Evolutionary conservation across 805 yeast species (phyloP).

Genomic region (Ascoidea tarda): DNA sequence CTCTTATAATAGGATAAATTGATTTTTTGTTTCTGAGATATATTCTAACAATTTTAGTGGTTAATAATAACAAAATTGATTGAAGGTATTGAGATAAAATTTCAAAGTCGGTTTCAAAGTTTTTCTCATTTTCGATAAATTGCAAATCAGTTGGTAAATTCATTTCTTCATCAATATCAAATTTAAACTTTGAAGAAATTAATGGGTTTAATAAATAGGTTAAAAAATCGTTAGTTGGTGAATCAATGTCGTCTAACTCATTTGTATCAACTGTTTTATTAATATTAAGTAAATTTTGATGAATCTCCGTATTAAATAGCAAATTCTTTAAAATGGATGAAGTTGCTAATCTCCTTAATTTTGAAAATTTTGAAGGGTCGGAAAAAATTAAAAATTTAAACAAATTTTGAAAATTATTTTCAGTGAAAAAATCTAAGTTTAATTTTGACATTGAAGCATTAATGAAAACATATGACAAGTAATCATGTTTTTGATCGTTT

Average conservation of each 20-base stretch:
- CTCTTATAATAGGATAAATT: constrained; percentile 78
- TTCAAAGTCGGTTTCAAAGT: constrained; percentile 57
- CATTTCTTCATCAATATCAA: constrained; percentile 75
- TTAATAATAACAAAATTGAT: constrained; percentile 62
- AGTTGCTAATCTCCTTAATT: constrained; percentile 79
- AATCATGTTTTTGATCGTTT: constrained; percentile 63
- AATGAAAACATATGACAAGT: constrained; percentile 77
- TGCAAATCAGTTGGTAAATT: constrained; percentile 83
- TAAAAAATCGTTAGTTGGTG: constrained; percentile 46
- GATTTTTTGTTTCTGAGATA: constrained; percentile 55
- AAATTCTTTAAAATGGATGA: constrained; percentile 88
- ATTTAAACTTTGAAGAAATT: constrained; percentile 56
- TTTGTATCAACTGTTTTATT: too few relatives aligned
- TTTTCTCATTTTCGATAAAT: constrained; percentile 58
- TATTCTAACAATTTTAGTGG: constrained; percentile 63
- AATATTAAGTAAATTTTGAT: constrained; percentile 34
- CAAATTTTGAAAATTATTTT: constrained; percentile 65
- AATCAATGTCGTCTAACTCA: constrained; percentile 20
- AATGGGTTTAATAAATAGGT: constrained; percentile 77
- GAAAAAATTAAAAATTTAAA: constrained; percentile 63
- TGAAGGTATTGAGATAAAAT: constrained; percentile 67
- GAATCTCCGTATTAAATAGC: constrained; percentile 65
- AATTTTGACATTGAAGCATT: constrained; percentile 65
- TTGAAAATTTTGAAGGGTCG: constrained; percentile 56
- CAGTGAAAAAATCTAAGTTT: constrained; percentile 69